Base-by-base conservation (phyloP, 495 filamentous ascomycete species). In the Bryoglossum gracile region DNA sequence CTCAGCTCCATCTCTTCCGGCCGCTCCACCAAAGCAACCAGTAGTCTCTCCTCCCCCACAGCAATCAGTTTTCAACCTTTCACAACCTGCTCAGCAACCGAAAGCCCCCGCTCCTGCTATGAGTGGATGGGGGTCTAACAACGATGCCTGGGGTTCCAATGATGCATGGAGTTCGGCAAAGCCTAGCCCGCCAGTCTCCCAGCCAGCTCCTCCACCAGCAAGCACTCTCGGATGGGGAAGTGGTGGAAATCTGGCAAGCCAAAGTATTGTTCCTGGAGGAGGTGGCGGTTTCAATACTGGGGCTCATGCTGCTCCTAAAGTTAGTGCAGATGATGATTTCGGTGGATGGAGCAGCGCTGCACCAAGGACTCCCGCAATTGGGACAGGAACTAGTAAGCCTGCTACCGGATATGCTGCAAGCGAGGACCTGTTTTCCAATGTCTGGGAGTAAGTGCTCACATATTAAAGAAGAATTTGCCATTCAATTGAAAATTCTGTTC, bases 351-450 rank as follows among this genome's bases (percentile, higher is more conserved):
- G 83, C 36, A 89, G 84, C 66, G 80, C 83, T 38, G 72, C 74
- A 19, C 71, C 77, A 6, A 65, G 67, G 23, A 55, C 65, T 23
- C 62, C 67, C 21, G 55, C 49, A 46, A 63, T 66, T 21, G 71
- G 73, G 43, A 70, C 73, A n/a, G 65, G 61, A 18, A 48, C 68
- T 39, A 48, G 60, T 43, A 78, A 78, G 62, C 68, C 74, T 49
- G 52, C 62, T 46, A 52, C 48, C 25, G 69, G 83, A 46, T 83
- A 87, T 66, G 81, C 78, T 3, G 78, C 73, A 10, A 70, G 70
- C 45, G 89, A 95, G 55, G 89, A 95, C 70, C 65, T 95, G 59
- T 95, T 94, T 64, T 89, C 85, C 33, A 95, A 95, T 68, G 89
- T 95, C 50, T 95, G 89, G 89, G 49, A 58, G 37, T 62, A 45